Percentiles rank a stretch among this genome's conserved stretches.
These are phyloP conservation scores for Aureobasidium sp. DNA, from an alignment of 2,329 filamentous ascomycete genomes.

Conservation along the genomic window DNA sequence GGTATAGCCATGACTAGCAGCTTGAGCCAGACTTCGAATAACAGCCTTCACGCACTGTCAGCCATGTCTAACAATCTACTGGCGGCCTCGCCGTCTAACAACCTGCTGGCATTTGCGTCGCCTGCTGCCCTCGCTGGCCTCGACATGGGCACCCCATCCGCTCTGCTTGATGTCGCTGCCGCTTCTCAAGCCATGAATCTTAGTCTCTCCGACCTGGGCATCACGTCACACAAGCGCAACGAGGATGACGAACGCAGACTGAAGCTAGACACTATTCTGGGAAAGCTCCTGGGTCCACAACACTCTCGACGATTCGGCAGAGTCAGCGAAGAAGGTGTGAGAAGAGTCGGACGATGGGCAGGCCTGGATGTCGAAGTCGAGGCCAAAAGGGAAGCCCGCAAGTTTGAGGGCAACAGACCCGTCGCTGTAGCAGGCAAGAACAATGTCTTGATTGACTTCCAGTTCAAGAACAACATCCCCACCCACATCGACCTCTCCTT, in stretches of 20 bases:
- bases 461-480: slow-evolving; percentile 31
- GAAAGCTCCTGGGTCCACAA: slow-evolving; percentile 37
- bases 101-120: slow-evolving; percentile 43
- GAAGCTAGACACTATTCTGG: slow-evolving; percentile 65
- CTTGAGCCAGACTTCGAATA: slow-evolving; percentile 31
- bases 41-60: slow-evolving; percentile 24
- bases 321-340: slow-evolving; percentile 80
- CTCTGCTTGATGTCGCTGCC: slow-evolving; percentile 27
- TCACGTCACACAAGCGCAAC: slow-evolving; percentile 42
- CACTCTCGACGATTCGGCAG: slow-evolving; percentile 67
- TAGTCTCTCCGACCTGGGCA: slow-evolving; percentile 46
- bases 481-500: slow-evolving; percentile 70
- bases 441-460: slow-evolving; percentile 37
- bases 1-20: slow-evolving; percentile 36
- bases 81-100: slow-evolving; percentile 32
- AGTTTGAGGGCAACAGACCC: slow-evolving; percentile 33
- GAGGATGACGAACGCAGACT: slow-evolving; percentile 60
- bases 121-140: slow-evolving; percentile 48
- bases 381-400: slow-evolving; percentile 26
- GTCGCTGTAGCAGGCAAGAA: slow-evolving; percentile 41
- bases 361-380: slow-evolving; percentile 60
- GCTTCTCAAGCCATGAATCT: slow-evolving; percentile 47
- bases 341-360: slow-evolving; percentile 71
- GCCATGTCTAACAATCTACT: slow-evolving; percentile 29
- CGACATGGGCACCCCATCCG: slow-evolving; percentile 34